Base-by-base conservation (phyloP, 1,284 basidiomycete genomes). In the Trametes pubescens region DNA sequence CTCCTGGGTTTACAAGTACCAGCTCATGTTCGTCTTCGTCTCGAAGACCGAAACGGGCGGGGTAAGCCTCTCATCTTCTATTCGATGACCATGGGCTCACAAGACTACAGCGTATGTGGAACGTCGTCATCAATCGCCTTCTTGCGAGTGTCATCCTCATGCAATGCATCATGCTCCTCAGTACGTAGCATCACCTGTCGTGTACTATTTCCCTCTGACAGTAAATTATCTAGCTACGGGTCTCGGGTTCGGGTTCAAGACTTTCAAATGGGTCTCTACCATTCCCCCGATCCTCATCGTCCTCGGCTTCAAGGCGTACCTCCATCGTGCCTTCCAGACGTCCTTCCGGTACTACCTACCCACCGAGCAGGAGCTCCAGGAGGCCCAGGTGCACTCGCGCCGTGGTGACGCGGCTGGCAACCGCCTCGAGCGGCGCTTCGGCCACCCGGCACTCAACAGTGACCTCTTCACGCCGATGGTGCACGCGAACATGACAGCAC, bases 1-100 rank as follows among this genome's bases (percentile, higher is more conserved):
- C 68, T 90, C 87, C 0, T 87, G 86, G 82, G 90, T 93, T 60
- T 93, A 95, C 85, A 96, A 93, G 81, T 96, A 94, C 72, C 94
- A 97, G 80, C 82, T 97, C 52, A 95, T 98, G 87, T 98, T 96
- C 75, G 94, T 97, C 59, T 95, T 87, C 75, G 81, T 94, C 55
- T 90, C 95, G 2, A 89, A 89, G 69, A 92, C 95, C 21, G 96
- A 98, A 78, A 94, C 90, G 62, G 96, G 96, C 62, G 96, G 96
- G 32, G 91, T 93, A 76, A 69, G 91, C 11, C 11, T 48, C 8
- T 84, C 13, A 2, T 38, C 5, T 14, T 16, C 10, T 29, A 26
- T 38, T 52, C 14, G 34, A 6, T 13, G 24, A 21, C 11, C 9
- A 4, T 26, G 13, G 14, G 18, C 21, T 46, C 4, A 55, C 7